Percentiles rank a stretch among this genome's conserved stretches.
Conservation (phyloP, 495 filamentous ascomycete genomes). For the Penicillium cataractarum region DNA sequence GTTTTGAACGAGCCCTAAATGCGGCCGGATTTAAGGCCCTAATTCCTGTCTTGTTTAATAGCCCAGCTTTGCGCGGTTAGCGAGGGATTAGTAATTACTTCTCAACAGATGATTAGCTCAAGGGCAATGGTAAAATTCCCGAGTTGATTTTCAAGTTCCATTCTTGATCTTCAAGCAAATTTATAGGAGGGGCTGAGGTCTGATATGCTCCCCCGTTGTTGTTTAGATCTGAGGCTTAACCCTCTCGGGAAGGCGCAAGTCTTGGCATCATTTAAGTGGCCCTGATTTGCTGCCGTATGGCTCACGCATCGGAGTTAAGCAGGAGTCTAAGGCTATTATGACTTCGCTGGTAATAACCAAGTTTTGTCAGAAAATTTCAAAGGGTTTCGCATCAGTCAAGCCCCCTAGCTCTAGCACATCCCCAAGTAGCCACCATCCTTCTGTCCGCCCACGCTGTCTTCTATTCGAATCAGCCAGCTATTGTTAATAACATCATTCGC, state of each 20-base stretch:
- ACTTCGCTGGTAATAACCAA: too few species aligned
- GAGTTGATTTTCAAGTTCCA: background rate
- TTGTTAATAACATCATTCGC: background rate
- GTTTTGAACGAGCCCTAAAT: background rate
- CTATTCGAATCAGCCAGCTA: too few species aligned
- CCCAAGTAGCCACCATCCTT: background rate
- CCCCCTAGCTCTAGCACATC: background rate
- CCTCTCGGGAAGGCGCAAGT: conserved; percentile 12
- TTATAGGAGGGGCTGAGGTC: background rate
- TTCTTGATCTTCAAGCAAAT: background rate
- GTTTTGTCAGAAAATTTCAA: background rate
- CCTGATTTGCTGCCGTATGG: background rate
- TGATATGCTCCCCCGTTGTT: background rate
- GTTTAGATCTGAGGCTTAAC: background rate
- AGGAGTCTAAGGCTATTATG: too few species aligned
- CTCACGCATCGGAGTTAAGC: background rate
- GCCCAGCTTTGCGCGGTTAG: background rate
- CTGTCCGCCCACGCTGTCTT: background rate
- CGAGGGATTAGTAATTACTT: background rate
- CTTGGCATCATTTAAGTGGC: conserved; percentile 10
- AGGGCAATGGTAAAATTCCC: background rate
- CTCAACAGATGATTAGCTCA: too few species aligned
- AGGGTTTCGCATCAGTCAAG: background rate
- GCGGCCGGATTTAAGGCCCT: background rate
- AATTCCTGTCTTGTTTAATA: background rate